phyloP scores from a whole-genome alignment of 805 yeast genomes.

The Brettanomyces nanus region DNA sequence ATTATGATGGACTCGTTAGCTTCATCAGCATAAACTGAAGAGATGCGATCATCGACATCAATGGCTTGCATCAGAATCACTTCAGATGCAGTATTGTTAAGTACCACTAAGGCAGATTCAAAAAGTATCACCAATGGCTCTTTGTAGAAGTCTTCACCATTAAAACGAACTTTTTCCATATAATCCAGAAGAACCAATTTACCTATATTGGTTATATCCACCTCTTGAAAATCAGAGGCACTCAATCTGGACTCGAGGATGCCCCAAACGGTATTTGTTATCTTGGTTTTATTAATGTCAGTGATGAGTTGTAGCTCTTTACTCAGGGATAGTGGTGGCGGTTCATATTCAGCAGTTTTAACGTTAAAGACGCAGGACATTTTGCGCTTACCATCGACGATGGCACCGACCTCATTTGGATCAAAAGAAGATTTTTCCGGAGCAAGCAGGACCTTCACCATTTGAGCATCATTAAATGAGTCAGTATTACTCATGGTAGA shows the following conservation, averaged over 20 bases:
- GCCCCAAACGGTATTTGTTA: constrained; percentile 14
- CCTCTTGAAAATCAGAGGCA: constrained; percentile 2
- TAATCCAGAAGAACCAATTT: constrained; percentile 19
- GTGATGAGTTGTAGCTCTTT: constrained; percentile 12
- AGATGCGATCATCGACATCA: constrained; percentile 11
- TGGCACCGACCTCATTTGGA: constrained; percentile 7
- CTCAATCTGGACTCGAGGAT: constrained; percentile 11
- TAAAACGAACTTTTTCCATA: constrained; percentile 10
- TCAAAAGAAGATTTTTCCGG: constrained; percentile 21
- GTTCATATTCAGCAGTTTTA: constrained; percentile 20
- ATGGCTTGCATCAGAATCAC: constrained; percentile 14
- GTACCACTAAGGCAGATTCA: constrained; percentile 16
- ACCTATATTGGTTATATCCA: constrained; percentile 20
- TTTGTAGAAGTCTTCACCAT: constrained; percentile 7
- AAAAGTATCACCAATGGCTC: constrained; percentile 13
- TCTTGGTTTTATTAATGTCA: constrained; percentile 14
- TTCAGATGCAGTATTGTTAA: constrained; percentile 11
- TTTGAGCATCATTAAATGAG: constrained; percentile 4
- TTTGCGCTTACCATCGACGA: constrained; percentile 8
- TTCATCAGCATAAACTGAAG: constrained; percentile 17
- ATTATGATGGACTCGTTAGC: constrained; percentile 12
- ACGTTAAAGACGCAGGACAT: constrained; percentile 19
- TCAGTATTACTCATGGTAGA: background rate
- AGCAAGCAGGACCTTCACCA: constrained; percentile 16
- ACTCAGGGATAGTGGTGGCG: constrained; percentile 12